A percentile compares a stretch with the other conserved stretches of the same genome.
phyloP scores from a whole-genome alignment of 2,329 filamentous ascomycete genomes.

The Fusarium sarcochroum region DNA sequence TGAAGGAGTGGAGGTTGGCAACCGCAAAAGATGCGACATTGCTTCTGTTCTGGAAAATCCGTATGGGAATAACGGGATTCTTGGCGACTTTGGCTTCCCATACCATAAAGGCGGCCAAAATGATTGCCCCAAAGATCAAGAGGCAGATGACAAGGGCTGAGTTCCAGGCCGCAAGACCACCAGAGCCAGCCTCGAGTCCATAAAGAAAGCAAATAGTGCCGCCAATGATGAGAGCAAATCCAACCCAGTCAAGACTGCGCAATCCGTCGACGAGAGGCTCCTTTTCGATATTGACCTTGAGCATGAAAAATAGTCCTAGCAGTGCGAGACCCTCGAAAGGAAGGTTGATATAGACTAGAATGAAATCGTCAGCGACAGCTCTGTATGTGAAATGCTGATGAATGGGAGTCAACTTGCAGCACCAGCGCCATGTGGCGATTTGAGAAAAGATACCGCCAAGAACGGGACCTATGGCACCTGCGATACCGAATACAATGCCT shows the following conservation, averaged over 20 bases:
- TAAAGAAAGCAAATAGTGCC: slow-evolving; percentile 91
- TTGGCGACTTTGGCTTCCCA: slow-evolving; percentile 80
- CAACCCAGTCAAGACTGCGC: slow-evolving; percentile 72
- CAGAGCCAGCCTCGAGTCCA: slow-evolving; percentile 83
- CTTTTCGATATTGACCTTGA: slow-evolving; percentile 77
- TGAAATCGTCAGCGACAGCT: neutral
- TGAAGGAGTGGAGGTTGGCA: slow-evolving; percentile 80
- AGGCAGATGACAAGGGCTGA: slow-evolving; percentile 82
- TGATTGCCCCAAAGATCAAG: slow-evolving; percentile 78
- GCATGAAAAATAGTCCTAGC: slow-evolving; percentile 67
- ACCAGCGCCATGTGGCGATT: slow-evolving; percentile 76
- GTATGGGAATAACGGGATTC: slow-evolving; percentile 83
- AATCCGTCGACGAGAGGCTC: slow-evolving; percentile 74
- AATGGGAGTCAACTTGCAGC: slow-evolving; percentile 52
- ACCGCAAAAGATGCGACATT: slow-evolving; percentile 76
- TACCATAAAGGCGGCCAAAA: slow-evolving; percentile 75
- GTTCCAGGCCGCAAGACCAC: slow-evolving; percentile 79
- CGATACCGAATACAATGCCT: slow-evolving; percentile 72
- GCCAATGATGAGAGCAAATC: slow-evolving; percentile 73
- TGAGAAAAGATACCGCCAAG: slow-evolving; percentile 76
- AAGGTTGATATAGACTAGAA: slow-evolving; percentile 70
- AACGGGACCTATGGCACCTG: slow-evolving; percentile 74
- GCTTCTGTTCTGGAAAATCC: slow-evolving; percentile 75
- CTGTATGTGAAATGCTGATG: neutral
- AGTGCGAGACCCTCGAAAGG: slow-evolving; percentile 62